Conservation (phyloP, 805 yeast species). For the Candida piceae region DNA sequence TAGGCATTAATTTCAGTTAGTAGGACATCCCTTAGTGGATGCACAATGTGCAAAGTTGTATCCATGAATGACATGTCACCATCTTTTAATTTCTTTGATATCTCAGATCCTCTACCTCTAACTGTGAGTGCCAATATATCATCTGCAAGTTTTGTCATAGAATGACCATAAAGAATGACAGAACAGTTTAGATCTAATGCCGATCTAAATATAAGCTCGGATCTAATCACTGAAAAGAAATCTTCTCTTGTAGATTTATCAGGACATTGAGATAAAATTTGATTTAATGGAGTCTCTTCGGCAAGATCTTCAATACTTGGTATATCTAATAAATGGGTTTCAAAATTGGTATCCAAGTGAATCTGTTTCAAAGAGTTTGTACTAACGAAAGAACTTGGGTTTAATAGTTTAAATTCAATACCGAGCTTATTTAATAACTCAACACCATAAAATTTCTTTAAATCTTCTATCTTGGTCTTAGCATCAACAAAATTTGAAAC, state of each 20-base stretch:
- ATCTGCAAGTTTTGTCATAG: conserved; percentile 80
- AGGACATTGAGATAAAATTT: conserved; percentile 36
- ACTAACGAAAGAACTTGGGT: conserved; percentile 36
- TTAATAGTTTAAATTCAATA: conserved; percentile 35
- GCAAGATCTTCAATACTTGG: conserved; percentile 4
- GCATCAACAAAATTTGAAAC: conserved; percentile 9
- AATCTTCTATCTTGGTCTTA: neutral
- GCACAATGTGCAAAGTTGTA: conserved; percentile 41
- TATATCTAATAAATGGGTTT: conserved; percentile 7
- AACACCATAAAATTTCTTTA: conserved; percentile 12
- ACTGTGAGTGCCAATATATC: conserved; percentile 74
- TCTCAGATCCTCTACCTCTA: conserved; percentile 76
- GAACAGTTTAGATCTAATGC: conserved; percentile 43
- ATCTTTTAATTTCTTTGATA: conserved; percentile 49
- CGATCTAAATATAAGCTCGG: conserved; percentile 40
- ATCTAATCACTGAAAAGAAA: conserved; percentile 41
- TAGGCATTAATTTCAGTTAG: conserved; percentile 62
- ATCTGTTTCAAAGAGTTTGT: conserved; percentile 29
- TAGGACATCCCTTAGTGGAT: conserved; percentile 75
- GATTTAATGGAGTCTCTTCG: conserved; percentile 19
- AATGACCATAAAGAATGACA: conserved; percentile 68
- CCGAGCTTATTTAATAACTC: conserved; percentile 24
- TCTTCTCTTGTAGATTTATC: conserved; percentile 66
- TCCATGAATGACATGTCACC: conserved; percentile 30
- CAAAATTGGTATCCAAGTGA: conserved; percentile 29